Conservation (phyloP, 345 rosid species). For the Gossypium thurberi region DNA sequence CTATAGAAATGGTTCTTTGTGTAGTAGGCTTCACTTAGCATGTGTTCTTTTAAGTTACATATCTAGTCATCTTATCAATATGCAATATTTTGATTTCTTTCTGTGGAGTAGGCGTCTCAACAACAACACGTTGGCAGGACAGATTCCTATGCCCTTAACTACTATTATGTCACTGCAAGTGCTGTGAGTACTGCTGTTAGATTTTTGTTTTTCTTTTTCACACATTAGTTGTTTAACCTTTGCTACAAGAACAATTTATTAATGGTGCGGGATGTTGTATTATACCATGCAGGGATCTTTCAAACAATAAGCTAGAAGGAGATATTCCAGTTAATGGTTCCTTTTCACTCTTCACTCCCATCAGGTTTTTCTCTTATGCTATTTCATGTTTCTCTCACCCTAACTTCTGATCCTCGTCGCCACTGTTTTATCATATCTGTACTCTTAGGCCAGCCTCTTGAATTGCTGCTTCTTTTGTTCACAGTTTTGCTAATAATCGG, state of each 20-base stretch:
- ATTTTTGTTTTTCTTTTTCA: neutral
- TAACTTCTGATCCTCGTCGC: neutral
- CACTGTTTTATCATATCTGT: neutral
- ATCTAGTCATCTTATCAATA: neutral
- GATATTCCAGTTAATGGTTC: neutral
- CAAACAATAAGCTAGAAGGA: neutral
- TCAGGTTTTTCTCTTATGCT: slow-evolving; percentile 10
- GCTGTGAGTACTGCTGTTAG: neutral
- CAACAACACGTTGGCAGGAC: neutral
- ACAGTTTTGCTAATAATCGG: slow-evolving; percentile 16
- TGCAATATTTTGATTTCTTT: neutral
- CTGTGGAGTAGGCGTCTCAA: slow-evolving; percentile 1
- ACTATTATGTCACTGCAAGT: slow-evolving; percentile 1
- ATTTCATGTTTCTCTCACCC: neutral
- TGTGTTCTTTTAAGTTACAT: neutral
- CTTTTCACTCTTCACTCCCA: neutral
- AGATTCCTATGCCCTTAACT: neutral
- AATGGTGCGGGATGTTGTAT: neutral
- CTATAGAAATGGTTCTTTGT: neutral
- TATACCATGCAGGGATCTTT: neutral
- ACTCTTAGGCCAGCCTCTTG: neutral
- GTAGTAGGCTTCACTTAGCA: neutral
- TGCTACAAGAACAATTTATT: neutral
- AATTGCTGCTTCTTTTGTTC: neutral
- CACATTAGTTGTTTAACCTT: neutral